Evolutionary conservation across 306 rosid species (phyloP), one percentile per base, ranked within the genome.

Genomic region (Urtica urens): DNA sequence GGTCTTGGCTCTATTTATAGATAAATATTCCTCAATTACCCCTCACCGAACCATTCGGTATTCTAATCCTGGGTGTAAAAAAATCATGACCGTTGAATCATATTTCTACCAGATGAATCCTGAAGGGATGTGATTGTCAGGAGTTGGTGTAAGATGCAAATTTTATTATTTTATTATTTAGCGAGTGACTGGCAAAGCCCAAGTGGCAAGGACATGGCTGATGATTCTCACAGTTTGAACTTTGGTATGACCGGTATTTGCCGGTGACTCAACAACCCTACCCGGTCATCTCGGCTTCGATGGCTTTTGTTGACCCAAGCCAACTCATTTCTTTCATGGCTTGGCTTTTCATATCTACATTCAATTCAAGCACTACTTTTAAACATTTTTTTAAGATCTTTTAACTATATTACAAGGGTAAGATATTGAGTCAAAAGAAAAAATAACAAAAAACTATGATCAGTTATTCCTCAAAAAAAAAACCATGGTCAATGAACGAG

Each of bases 211-310:
- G 2, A 6, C 12, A 9, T 15, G 16, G 5, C 7, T 38, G 17
- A 39, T 39, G 12, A 11, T n/a, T 11, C 16, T 15, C 16, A 11
- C 16, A 1, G 1, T 9, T 38, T 17, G 49, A 19, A 1, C 12
- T 24, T 35, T 49, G 25, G 4, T 30, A 29, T 11, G 20, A 67
- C 84, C 26, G 77, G 83, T 8, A 35, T 52, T 2, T 17, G 29
- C 73, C 79, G 48, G 93, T 70, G 33, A 25, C 47, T 55, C 60
- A 70, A 94, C 80, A 57, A 73, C 68, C 58, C 55, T 33, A 55
- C 26, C 56, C 71, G 62, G 82, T 63, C 6, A 4, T n/a, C n/a
- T 39, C 55, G 62, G 62, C 63, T 50, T 51, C 22, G 35, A 40
- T 60, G 39, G 67, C 64, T 45, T 58, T 3, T 15, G 35, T 47